A percentile compares a stretch with the other conserved stretches of the same genome.
Conservation (phyloP, 1,139 yeast species). For the Pichia terricola region DNA sequence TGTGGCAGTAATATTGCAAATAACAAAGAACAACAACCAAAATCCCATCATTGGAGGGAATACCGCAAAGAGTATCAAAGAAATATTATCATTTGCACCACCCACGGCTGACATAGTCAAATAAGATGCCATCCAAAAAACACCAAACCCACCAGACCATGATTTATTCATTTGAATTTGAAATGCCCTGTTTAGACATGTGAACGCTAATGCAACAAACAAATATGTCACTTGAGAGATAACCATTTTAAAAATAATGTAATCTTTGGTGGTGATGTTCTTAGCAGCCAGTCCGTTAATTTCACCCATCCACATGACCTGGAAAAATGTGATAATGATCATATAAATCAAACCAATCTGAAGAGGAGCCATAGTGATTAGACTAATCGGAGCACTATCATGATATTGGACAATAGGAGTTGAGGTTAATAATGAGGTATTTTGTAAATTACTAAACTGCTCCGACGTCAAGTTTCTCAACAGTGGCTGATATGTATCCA, state of each 20-base stretch:
- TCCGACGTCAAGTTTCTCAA: slow-evolving; percentile 21
- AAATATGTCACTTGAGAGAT: slow-evolving; percentile 36
- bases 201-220: slow-evolving; percentile 33
- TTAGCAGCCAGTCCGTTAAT: slow-evolving; percentile 35
- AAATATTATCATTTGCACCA: slow-evolving; percentile 38
- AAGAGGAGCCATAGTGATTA: slow-evolving; percentile 50
- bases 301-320: slow-evolving; percentile 39
- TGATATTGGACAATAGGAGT: slow-evolving; percentile 31
- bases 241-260: slow-evolving; percentile 32
- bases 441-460: slow-evolving; percentile 16
- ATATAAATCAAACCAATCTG: slow-evolving; percentile 72
- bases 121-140: slow-evolving; percentile 37
- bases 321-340: slow-evolving; percentile 52
- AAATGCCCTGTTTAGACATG: slow-evolving; percentile 37
- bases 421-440: slow-evolving; percentile 22
- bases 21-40: slow-evolving; percentile 36
- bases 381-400: slow-evolving; percentile 45
- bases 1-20: slow-evolving; percentile 38
- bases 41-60: slow-evolving; percentile 40
- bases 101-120: slow-evolving; percentile 43
- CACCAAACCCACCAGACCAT: slow-evolving; percentile 41
- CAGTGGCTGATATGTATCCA: slow-evolving; percentile 23
- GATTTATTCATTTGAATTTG: slow-evolving; percentile 30
- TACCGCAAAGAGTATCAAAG: slow-evolving; percentile 30
- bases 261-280: slow-evolving; percentile 30